Base-by-base conservation (phyloP, 2,329 filamentous ascomycete species). In the Drechslerella coelobrocha region DNA sequence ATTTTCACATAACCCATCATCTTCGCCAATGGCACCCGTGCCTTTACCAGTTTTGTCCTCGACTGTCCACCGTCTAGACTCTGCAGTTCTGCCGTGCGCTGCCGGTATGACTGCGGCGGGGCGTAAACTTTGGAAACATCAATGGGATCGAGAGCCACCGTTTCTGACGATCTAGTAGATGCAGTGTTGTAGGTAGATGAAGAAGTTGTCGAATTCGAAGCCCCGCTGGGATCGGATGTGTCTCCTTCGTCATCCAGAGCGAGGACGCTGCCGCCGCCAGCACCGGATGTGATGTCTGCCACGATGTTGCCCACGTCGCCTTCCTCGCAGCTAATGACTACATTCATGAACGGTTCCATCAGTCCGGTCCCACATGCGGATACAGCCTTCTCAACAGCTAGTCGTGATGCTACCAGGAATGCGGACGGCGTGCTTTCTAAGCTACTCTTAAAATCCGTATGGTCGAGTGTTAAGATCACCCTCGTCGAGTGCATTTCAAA, bases 1-100 rank as follows among this genome's bases (percentile, higher is more conserved):
- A 95, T 90, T 78, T 91, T 91, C 75, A 97, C 82, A 79, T 97
- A 99, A 43, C 93, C 90, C 34, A 97, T 88, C 91, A 97, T 97
- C 79, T 97, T 93, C 80, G 94, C 95, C 75, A 97, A 83, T 29
- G 94, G 94, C 26, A 97, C 93, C 76, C 90, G 87, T 21, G 92
- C 94, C 9, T 89, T 87, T 74, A 99, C 91, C 53, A 88, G 83
- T 61, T 84, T 79, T 65, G 86, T 85, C 29, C 83, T 21, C 79
- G 2, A 77, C 76, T 31, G 76, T 74, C 2, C 34, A 3, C 84
- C 65, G 84, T 81, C 80, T 81, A 82, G 48, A 82, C 80, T 61
- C 80, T 79, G 31, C 79, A 80, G 37, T 79, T 82, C 75, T 81
- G 83, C 77, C 83, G 83, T 6, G 75, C 48, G 31, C 80, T 82